These are phyloP conservation scores for Cutaneotrichosporon mucoides DNA, from an alignment of 1,284 basidiomycete species.

Conservation along the genomic window DNA sequence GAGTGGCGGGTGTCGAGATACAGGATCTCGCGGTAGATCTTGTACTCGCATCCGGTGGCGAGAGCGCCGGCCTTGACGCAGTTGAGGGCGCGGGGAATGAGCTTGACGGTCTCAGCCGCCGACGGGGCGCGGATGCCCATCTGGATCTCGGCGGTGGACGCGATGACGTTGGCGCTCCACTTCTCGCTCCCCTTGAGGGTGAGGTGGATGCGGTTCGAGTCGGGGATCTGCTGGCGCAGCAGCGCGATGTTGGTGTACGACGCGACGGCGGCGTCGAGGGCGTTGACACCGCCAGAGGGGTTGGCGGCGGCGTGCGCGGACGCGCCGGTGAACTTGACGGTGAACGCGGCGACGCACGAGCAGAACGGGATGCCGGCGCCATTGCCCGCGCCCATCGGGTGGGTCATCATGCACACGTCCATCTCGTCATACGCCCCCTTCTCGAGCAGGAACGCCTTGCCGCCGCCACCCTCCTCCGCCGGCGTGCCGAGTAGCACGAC, in stretches of 20 bases:
- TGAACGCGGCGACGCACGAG: conserved; percentile 17
- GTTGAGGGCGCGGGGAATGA: conserved; percentile 34
- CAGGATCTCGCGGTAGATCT: conserved; percentile 32
- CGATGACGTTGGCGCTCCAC: conserved; percentile 42
- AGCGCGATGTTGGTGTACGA: conserved; percentile 49
- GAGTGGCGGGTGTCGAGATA: conserved; percentile 44
- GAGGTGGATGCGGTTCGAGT: conserved; percentile 7
- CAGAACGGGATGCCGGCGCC: conserved; percentile 10
- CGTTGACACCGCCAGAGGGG: conserved; percentile 45
- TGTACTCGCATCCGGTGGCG: conserved; percentile 42
- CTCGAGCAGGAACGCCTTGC: conserved; percentile 55
- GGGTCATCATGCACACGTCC: conserved; percentile 6
- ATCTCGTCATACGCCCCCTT: conserved; percentile 27
- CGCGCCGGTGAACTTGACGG: conserved; percentile 18
- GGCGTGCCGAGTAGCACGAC: conserved; percentile 81
- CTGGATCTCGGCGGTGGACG: conserved; percentile 23
- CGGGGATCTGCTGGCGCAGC: conserved; percentile 46
- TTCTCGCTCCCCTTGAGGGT: conserved; percentile 7
- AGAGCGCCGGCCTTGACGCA: conserved; percentile 46
- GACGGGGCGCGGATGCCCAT: conserved; percentile 38
- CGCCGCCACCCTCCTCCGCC: conserved; percentile 47
- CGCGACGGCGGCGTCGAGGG: conserved; percentile 51
- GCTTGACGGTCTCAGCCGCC: conserved; percentile 24
- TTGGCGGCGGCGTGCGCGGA: conserved; percentile 21
- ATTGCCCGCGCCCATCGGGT: conserved; percentile 8